Evolutionary conservation across 129 eudicot species (phyloP), one percentile per base, ranked within the genome.

Genomic region (Calendula officinalis): DNA sequence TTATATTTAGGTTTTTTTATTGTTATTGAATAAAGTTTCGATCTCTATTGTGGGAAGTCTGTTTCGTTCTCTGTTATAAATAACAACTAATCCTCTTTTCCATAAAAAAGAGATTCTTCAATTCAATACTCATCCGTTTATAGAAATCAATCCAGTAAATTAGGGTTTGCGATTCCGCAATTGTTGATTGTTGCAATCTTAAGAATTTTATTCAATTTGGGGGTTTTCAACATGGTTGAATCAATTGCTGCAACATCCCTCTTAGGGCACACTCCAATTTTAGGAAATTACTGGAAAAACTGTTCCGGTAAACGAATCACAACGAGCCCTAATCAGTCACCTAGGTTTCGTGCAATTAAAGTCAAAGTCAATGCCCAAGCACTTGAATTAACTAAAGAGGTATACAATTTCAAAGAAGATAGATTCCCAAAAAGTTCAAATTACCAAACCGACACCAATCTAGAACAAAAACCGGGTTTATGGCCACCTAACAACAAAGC

Each of bases 401-500:
- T 83, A 5, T 75, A 65, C 60, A 59, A 82, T 3, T 74, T 53
- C 59, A 79, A 85, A 52, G 64, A 87, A 66, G 95, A 79, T 30
- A 68, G 82, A 56, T 65, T 65, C 14, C 47, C 45, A 0, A 47
- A 66, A 39, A 32, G 57, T 66, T 76, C 71, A 15, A 51, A 69
- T 12, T 60, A 69, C 22, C 60, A 70, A 15, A 14, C 68, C 35
- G 89, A 83, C 40, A 58, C 66, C 17, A 74, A 54, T 50, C 6
- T 42, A 6, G 87, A 88, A 63, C 60, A 70, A 15, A 79, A 66
- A 56, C 91, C 83, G 0, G 84, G 80, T 33, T 43, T 70, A 35
- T 85, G 96, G 96, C 98, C 98, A 5, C 96, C 98, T 0, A 82
- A 77, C 38, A 91, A 91, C 72, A 87, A 75, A 67, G 98, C 95